A percentile compares a stretch with the other conserved stretches of the same genome.
These are phyloP conservation scores for Podila horticola DNA, from an alignment of 192 early-diverging fungal species.

Conservation along the genomic window DNA sequence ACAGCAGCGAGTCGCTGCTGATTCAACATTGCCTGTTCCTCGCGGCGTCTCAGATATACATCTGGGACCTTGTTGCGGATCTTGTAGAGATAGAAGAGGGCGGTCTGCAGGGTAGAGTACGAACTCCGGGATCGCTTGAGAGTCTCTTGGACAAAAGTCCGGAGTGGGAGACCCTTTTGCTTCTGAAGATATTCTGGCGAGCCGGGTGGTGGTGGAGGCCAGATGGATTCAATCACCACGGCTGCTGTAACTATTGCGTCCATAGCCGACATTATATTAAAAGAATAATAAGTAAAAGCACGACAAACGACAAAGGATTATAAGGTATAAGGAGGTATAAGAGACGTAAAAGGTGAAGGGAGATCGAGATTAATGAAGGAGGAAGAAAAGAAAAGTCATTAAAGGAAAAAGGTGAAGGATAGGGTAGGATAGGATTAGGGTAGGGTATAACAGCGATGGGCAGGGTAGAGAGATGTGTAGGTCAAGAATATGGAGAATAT, in stretches of 20 bases:
- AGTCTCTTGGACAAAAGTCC: slow-evolving; percentile 78
- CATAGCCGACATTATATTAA: slow-evolving; percentile 9
- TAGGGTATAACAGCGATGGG: background rate
- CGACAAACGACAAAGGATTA: no score
- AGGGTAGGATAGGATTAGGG: background rate
- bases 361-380: background rate
- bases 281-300: background rate
- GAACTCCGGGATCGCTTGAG: slow-evolving; percentile 79
- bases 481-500: background rate
- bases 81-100: slow-evolving; percentile 76
- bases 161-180: slow-evolving; percentile 63
- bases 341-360: background rate
- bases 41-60: slow-evolving; percentile 38
- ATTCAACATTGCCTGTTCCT: slow-evolving; percentile 20
- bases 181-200: slow-evolving; percentile 39
- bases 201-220: slow-evolving; percentile 45
- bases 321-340: no score
- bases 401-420: background rate
- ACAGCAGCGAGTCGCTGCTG: slow-evolving; percentile 16
- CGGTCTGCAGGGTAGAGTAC: slow-evolving; percentile 83
- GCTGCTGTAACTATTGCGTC: slow-evolving; percentile 62
- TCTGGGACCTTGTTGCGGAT: slow-evolving; percentile 51
- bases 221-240: slow-evolving; percentile 68
- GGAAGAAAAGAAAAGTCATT: no score
- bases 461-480: background rate